Evolutionary conservation across 1,139 yeast genomes (phyloP).

Genomic region (Debaryomycetaceae sp.): DNA sequence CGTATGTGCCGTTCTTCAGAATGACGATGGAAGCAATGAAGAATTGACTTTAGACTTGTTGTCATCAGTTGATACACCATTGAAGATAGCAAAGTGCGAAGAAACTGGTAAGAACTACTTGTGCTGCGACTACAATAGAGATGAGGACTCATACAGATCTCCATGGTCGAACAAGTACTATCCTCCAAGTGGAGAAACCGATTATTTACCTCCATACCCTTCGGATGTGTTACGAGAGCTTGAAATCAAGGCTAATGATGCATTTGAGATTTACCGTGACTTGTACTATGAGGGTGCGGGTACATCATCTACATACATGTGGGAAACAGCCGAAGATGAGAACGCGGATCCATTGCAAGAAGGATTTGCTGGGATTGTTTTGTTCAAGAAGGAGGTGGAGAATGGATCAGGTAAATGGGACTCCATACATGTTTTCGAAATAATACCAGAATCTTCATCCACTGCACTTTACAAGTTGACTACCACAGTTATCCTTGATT

Average conservation of each 20-base stretch:
- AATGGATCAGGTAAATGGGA: slow-evolving; percentile 73
- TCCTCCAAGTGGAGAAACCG: slow-evolving; percentile 50
- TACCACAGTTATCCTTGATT: slow-evolving; percentile 80
- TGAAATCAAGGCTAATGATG: slow-evolving; percentile 81
- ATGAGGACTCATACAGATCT: slow-evolving; percentile 87
- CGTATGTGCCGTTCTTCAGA: slow-evolving; percentile 72
- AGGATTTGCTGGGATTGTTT: slow-evolving; percentile 86
- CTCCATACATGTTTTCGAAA: slow-evolving; percentile 89
- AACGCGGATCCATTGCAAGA: slow-evolving; percentile 31
- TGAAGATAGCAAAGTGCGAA: slow-evolving; percentile 55
- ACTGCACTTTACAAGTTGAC: slow-evolving; percentile 71
- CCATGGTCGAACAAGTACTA: slow-evolving; percentile 87
- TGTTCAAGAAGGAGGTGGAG: slow-evolving; percentile 70
- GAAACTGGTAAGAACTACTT: slow-evolving; percentile 65
- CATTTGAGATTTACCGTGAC: slow-evolving; percentile 91
- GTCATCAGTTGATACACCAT: slow-evolving; percentile 85
- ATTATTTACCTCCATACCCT: slow-evolving; percentile 67
- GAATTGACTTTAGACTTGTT: slow-evolving; percentile 83
- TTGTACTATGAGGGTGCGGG: slow-evolving; percentile 91
- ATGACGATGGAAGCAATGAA: slow-evolving; percentile 18
- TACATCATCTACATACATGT: slow-evolving; percentile 81
- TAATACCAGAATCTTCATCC: slow-evolving; percentile 43
- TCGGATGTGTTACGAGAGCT: slow-evolving; percentile 63
- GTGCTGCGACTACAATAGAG: slow-evolving; percentile 93
- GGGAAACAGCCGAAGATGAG: slow-evolving; percentile 70